Base-by-base conservation (phyloP, 2,329 filamentous ascomycete species). In the Zymoseptoria pseudotritici region DNA sequence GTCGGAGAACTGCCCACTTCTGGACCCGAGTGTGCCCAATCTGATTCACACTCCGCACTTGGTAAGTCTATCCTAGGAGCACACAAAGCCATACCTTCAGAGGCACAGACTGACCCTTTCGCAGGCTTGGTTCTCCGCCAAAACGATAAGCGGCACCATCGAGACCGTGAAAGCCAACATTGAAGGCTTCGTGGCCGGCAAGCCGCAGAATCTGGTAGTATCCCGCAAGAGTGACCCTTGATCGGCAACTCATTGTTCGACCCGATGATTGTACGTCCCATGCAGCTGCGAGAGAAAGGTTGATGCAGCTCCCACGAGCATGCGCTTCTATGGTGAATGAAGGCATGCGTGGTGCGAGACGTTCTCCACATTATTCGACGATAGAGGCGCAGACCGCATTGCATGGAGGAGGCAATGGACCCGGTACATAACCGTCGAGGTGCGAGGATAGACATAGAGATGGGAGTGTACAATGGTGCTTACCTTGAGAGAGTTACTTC, bases 31-130 rank as follows among this genome's bases (percentile, higher is more conserved):
- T 55, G 73, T 76, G 20, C 74, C 82, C 11, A 82, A 82, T 61
- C 68, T 84, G 61, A 76, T 81, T 0, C 64, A 82, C 50, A 80
- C 75, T 54, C 80, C 81, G 19, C 82, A 84, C 71, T 62, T 82
- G 49, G 36, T 46, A 46, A 29, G 26, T 46, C 13, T 17, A 4
- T n/a, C 1, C 17, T 3, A 11, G 17, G 13, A 7, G 13, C 4
- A 46, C 2, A n/a, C 13, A n/a, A 46, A 17, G 5, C 13, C 6
- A 6, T 46, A n/a, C 36, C 36, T 46, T 46, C 36, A 17, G 36
- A n/a, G 13, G 36, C 13, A 17, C 5, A 17, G 13, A n/a, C 36
- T 46, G 17, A 46, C 7, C 13, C 17, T 46, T 17, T n/a, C 13
- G 5, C 11, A 46, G 36, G 81, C 82, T 0, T 84, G 81, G 81